phyloP scores from a whole-genome alignment of 2,329 filamentous ascomycete species.

The Pseudogymnoascus destructans region DNA sequence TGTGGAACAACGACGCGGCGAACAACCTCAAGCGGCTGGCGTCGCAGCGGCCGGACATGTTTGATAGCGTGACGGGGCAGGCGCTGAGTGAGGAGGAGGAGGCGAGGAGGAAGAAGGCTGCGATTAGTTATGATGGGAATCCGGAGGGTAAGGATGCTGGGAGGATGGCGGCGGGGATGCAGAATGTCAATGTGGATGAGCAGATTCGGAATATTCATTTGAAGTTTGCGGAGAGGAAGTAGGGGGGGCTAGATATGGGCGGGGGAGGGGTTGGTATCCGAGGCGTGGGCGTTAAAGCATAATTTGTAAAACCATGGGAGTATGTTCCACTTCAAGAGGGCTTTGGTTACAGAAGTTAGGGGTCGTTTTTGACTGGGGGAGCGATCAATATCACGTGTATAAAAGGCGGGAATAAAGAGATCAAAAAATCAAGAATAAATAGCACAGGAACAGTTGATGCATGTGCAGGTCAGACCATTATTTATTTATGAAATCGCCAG shows the following conservation, averaged over 20 bases:
- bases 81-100: conserved; percentile 61
- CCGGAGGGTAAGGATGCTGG: conserved; percentile 45
- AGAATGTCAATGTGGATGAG: conserved; percentile 68
- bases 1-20: conserved; percentile 75
- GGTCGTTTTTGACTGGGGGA: neutral
- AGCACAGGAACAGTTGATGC: neutral
- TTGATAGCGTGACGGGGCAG: conserved; percentile 60
- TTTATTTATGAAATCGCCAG: conserved; percentile 4
- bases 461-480: conserved; percentile 3
- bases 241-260: neutral
- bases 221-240: conserved; percentile 33
- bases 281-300: neutral
- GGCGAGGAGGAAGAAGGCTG: conserved; percentile 62
- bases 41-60: conserved; percentile 76
- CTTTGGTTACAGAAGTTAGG: neutral
- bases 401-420: neutral
- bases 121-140: conserved; percentile 53
- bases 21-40: conserved; percentile 93
- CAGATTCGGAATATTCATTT: conserved; percentile 62
- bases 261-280: neutral
- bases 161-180: conserved; percentile 39
- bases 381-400: conserved; percentile 7
- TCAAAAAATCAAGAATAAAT: neutral
- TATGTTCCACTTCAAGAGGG: neutral
- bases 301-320: conserved; percentile 5